Evolutionary conservation across 768 basidiomycete species (phyloP), one percentile per base, ranked within the genome.

Genomic region (Leucocoprinus birnbaumii): DNA sequence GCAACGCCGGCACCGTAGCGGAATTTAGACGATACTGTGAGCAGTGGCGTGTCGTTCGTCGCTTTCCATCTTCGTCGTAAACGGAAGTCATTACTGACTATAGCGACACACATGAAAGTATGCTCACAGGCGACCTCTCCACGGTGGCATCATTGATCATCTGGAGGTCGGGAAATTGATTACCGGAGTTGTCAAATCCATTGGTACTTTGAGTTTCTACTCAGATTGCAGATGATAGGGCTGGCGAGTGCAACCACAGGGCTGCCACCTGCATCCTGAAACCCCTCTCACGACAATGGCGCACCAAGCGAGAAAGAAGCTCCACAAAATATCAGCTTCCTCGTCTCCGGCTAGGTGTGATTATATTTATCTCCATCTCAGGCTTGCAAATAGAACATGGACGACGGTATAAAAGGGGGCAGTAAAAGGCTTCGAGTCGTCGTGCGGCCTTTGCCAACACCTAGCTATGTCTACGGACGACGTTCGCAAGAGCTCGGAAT

Each of bases 301-400:
- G 42, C 50, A 42, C 40, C n/a, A 3, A 19, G 26, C 31, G 35
- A 26, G 51, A 26, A 44, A 53, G 35, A 38, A 38, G 52, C 52
- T 47, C 52, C 52, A 46, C 52, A 38, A 46, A 10, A 18, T 13
- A 18, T 24, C 43, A 47, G 31, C 44, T 53, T 53, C 52, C 14
- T 46, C 9, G 52, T 47, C 44, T 40, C 52, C 52, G 34, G 45
- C 31, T 26, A 53, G 34, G 8, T 11, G 16, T 10, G 13, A 2
- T 21, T 38, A 46, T 37, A 31, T 44, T 43, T 34, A 24, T 35
- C 13, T 21, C 5, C 27, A 16, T 37, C 43, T 21, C 52, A 35
- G 25, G 41, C 43, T 11, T 24, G 44, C 35, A 34, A 25, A 22
- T 45, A 37, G 21, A 34, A 3, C 26, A 40, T 13, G 40, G 18